Base-by-base conservation (phyloP, 2,329 filamentous ascomycete species). In the Fusarium mangiferae region DNA sequence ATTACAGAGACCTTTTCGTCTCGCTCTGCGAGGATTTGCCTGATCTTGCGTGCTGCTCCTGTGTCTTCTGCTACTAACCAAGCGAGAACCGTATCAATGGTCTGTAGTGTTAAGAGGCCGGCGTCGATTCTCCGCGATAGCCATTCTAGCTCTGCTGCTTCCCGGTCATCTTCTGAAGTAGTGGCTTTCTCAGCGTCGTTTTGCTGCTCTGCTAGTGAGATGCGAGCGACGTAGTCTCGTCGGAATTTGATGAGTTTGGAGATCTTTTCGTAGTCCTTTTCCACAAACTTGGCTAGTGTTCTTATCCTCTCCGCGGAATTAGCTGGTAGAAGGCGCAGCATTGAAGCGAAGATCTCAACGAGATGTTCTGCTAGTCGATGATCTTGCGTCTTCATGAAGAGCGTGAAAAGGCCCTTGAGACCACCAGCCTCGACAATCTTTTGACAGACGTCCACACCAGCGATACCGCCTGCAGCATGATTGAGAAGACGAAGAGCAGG, bases 11-110 rank as follows among this genome's bases (percentile, higher is more conserved):
- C 79, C 13, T 86, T 85, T 79, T 94, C 92, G 74, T 93, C 93
- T 26, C 88, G 87, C 68, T 94, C 92, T 2, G 88, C 90, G 45
- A 98, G 83, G 8, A 93, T 82, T 28, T 86, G 83, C 56, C 86
- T 82, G 38, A 98, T 90, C 77, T 87, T 92, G 63, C 84, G 86
- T 76, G 87, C 90, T 3, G 94, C 93, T 0, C 94, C 94, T 39
- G 87, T 87, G 78, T 99, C 96, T 83, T 99, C 96, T 1, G 95
- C 96, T 13, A 94, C 88, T 38, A 98, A 87, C 96, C 96, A 99
- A 18, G 95, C 94, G 36, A 99, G 83, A 36, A 96, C 90, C 2
- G 95, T 88, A 84, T 98, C 96, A 51, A 96, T 89, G 6, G 90
- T 93, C 84, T 98, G 94, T 62, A 98, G 83, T 33, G 90, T 92